phyloP scores from a whole-genome alignment of 306 rosid species.

The Luffa acutangula region DNA sequence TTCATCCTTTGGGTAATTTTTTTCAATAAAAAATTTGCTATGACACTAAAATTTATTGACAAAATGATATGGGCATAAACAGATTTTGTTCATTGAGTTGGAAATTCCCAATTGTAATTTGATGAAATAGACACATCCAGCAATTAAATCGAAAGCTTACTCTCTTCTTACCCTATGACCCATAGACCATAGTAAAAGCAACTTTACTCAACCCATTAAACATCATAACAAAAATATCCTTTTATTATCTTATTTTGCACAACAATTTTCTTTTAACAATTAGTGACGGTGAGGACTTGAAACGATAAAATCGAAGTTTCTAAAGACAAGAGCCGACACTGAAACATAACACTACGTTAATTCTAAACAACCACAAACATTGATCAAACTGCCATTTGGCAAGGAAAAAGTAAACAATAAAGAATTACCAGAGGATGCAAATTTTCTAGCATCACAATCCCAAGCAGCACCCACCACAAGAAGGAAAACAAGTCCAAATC shows the following conservation, averaged over 20 bases:
- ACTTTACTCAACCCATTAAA: background rate
- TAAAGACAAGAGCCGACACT: background rate
- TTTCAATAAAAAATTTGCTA: background rate
- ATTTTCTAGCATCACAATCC: conserved; percentile 38
- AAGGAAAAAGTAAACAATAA: background rate
- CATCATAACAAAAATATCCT: background rate
- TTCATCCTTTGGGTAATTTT: background rate
- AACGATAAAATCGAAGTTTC: background rate
- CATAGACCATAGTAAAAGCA: background rate
- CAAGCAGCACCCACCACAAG: conserved; percentile 43
- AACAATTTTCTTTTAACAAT: background rate
- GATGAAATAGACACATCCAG: background rate
- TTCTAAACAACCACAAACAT: background rate
- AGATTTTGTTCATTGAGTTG: background rate
- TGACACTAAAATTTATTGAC: background rate
- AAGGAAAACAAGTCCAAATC: conserved; percentile 32
- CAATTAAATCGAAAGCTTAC: background rate
- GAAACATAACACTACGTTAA: background rate
- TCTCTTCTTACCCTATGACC: background rate
- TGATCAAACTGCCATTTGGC: background rate
- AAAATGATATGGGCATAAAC: background rate
- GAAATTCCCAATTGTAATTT: background rate
- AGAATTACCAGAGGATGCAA: background rate
- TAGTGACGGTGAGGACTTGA: background rate
- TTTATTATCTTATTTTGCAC: background rate